Evolutionary conservation across 2,329 filamentous ascomycete species (phyloP).

Genomic region (Herpotrichia juniperi): DNA sequence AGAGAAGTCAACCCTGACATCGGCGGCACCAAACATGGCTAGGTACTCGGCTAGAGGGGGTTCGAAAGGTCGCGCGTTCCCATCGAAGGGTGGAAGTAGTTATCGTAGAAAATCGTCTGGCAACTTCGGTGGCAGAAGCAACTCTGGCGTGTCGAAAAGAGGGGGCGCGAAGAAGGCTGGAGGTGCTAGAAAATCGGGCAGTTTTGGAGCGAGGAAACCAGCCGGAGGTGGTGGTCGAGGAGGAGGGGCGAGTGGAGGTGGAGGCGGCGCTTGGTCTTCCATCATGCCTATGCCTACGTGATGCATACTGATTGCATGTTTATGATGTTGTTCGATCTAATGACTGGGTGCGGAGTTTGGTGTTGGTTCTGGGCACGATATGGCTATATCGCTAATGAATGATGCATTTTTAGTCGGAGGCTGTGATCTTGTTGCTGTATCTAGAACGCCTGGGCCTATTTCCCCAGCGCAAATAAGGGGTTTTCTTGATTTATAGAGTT

Average conservation of each 20-base stretch:
- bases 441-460: neutral
- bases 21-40: neutral
- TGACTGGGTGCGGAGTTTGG: neutral
- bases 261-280: slow-evolving; percentile 3
- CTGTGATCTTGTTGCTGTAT: slow-evolving; percentile 2
- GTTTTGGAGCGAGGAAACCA: slow-evolving; percentile 1
- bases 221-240: slow-evolving; percentile 10
- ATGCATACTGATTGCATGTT: neutral
- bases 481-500: neutral
- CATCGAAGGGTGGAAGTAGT: neutral
- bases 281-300: slow-evolving; percentile 17
- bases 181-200: slow-evolving; percentile 4
- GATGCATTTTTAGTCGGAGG: slow-evolving; percentile 1
- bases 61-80: slow-evolving; percentile 2
- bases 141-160: slow-evolving; percentile 13
- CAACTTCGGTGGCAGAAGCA: slow-evolving; percentile 2
- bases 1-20: slow-evolving; percentile 1
- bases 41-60: neutral
- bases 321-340: neutral
- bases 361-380: neutral
- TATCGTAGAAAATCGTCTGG: slow-evolving; percentile 8
- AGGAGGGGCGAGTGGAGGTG: slow-evolving; percentile 3
- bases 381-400: neutral
- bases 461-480: neutral
- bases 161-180: slow-evolving; percentile 7